Evolutionary conservation across 345 rosid genomes (phyloP), one percentile per base, ranked within the genome.

Genomic region (Sisymbrium irio): DNA sequence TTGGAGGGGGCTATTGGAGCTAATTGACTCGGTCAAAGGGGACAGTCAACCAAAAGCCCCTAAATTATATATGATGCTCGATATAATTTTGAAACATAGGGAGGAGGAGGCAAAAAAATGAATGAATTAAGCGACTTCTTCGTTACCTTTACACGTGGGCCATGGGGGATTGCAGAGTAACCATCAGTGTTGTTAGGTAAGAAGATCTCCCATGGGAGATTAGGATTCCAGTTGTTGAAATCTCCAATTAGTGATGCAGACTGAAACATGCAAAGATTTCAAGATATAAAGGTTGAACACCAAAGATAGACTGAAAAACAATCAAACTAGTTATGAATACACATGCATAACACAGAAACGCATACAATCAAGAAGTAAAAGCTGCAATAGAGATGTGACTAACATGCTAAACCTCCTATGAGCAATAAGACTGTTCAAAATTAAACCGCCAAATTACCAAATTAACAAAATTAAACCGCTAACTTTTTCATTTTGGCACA

Each of bases 161-260:
- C 99, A 76, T 95, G 99, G 35, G 96, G 93, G 80, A 95, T 88
- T 77, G 96, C 77, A 17, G 92, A 81, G 46, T 93, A 89, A 80
- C 97, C 97, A 79, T 95, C 99, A 51, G 84, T 81, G 79, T 87
- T 91, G 80, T 89, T 91, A 44, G 97, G 99, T 86, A 95, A 82
- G 81, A 91, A 91, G 82, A 95, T 85, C 89, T 95, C 93, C 97
- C 99, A 95, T 72, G 97, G n/a, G n/a, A n/a, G 90, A 69, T 87
- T 88, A 28, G 98, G 84, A 79, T 91, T 89, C 98, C 97, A 94
- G 81, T 87, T 91, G 83, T 94, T 94, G 68, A 94, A 94, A 77
- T 94, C 98, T 82, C 98, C 98, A 39, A 94, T 88, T 76, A 94
- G 72, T 36, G 98, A 84, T 33, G 96, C 98, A 76, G 84, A 82